Evolutionary conservation across 257 asterid genomes (phyloP).

Genomic region (Gentiana macrophylla): DNA sequence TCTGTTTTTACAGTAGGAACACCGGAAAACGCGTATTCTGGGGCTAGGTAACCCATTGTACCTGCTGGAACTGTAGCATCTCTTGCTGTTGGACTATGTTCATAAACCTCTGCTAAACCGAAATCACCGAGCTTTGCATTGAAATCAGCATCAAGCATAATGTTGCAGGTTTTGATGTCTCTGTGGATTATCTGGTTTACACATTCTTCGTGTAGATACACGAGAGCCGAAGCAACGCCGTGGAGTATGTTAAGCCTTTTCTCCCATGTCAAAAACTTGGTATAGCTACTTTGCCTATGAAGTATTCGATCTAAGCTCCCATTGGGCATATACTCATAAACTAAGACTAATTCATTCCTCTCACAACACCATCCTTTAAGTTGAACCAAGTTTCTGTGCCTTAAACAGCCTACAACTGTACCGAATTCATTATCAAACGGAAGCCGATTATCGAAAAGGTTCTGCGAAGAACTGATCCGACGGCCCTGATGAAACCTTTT

Average conservation of each 20-base stretch:
- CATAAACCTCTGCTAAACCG: conserved; percentile 60
- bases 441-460: conserved; percentile 8
- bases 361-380: conserved; percentile 86
- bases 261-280: conserved; percentile 56
- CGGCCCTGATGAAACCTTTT: conserved; percentile 50
- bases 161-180: conserved; percentile 65
- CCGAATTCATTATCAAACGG: conserved; percentile 67
- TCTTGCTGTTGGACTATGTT: conserved; percentile 30
- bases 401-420: conserved; percentile 66
- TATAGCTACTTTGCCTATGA: conserved; percentile 15
- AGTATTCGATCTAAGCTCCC: conserved; percentile 59
- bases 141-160: conserved; percentile 54
- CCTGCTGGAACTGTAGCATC: conserved; percentile 67
- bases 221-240: conserved; percentile 57
- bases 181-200: conserved; percentile 67
- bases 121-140: conserved; percentile 75
- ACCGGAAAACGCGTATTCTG: conserved; percentile 61
- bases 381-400: conserved; percentile 69
- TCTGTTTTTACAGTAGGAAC: conserved; percentile 57
- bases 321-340: conserved; percentile 59
- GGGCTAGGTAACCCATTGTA: conserved; percentile 79
- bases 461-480: conserved; percentile 15
- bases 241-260: conserved; percentile 40
- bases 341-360: conserved; percentile 57
- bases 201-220: conserved; percentile 72